Conservation (phyloP, 306 rosid genomes). For the Comarum palustre region DNA sequence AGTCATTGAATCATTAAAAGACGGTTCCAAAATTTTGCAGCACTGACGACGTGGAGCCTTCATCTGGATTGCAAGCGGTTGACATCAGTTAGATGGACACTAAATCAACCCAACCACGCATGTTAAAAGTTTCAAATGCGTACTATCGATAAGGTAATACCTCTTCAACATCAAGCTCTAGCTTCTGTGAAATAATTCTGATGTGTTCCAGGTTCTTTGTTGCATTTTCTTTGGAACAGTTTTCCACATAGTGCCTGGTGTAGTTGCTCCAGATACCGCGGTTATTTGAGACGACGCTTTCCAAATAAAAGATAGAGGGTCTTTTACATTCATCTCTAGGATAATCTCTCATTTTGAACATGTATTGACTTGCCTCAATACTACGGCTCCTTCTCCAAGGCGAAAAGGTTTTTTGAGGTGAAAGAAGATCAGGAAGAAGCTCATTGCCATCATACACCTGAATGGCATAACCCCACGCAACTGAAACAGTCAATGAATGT, state of each 20-base stretch:
- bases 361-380: constrained; percentile 43
- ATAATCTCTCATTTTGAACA: constrained; percentile 61
- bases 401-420: constrained; percentile 57
- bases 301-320: constrained; percentile 54
- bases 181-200: constrained; percentile 55
- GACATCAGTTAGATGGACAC: constrained; percentile 10
- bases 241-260: constrained; percentile 37
- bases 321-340: constrained; percentile 71
- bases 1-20: constrained; percentile 40
- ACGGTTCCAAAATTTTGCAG: constrained; percentile 44
- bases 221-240: constrained; percentile 42
- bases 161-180: constrained; percentile 57
- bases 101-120: constrained; percentile 10
- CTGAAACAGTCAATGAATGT: constrained; percentile 63
- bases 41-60: constrained; percentile 82
- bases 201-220: constrained; percentile 42
- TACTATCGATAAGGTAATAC: constrained; percentile 31
- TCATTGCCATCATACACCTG: constrained; percentile 66
- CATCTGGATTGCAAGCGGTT: constrained; percentile 42
- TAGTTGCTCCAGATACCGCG: constrained; percentile 56
- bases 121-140: constrained; percentile 3
- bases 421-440: constrained; percentile 69
- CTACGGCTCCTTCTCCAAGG: constrained; percentile 71
- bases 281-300: constrained; percentile 39
- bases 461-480: constrained; percentile 80